phyloP scores from a whole-genome alignment of 768 basidiomycete species.

The Podaxis sp. region DNA sequence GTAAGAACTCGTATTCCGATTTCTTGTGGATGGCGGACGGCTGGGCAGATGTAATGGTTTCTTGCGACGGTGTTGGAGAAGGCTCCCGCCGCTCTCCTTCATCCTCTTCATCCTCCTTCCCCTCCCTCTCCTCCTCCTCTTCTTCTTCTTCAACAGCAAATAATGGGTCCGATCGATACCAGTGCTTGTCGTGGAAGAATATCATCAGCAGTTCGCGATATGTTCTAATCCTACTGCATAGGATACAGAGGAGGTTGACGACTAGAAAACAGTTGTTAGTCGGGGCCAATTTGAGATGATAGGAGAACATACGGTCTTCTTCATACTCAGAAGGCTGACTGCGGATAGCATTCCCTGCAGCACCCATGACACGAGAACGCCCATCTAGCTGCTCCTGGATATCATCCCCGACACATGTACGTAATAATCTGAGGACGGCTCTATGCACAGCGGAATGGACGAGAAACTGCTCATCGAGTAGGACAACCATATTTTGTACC shows the following conservation, averaged over 20 bases:
- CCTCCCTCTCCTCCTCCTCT: constrained; percentile 58
- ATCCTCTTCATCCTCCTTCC: constrained; percentile 49
- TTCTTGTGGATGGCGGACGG: constrained; percentile 47
- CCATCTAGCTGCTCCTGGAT: constrained; percentile 85
- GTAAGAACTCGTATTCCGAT: constrained; percentile 89
- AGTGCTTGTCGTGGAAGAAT: constrained; percentile 94
- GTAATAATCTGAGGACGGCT: constrained; percentile 78
- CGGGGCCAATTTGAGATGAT: neutral
- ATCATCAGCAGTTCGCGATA: constrained; percentile 91
- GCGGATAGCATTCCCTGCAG: constrained; percentile 66
- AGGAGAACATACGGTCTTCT: constrained; percentile 65
- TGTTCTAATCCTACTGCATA: constrained; percentile 89
- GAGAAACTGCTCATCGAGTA: constrained; percentile 90
- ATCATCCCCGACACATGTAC: constrained; percentile 90
- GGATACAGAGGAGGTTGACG: constrained; percentile 85
- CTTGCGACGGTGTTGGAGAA: constrained; percentile 62
- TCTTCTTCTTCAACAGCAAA: constrained; percentile 76
- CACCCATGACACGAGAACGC: constrained; percentile 71
- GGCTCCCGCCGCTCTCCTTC: constrained; percentile 37
- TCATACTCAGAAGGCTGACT: constrained; percentile 85
- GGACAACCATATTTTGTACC: constrained; percentile 87
- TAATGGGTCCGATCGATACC: constrained; percentile 73
- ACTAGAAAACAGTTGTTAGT: constrained; percentile 40
- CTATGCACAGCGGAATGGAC: constrained; percentile 89
- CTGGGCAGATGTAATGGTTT: constrained; percentile 48